These are phyloP conservation scores for Penicillium frequentans DNA, from an alignment of 2,329 filamentous ascomycete species.

Conservation along the genomic window DNA sequence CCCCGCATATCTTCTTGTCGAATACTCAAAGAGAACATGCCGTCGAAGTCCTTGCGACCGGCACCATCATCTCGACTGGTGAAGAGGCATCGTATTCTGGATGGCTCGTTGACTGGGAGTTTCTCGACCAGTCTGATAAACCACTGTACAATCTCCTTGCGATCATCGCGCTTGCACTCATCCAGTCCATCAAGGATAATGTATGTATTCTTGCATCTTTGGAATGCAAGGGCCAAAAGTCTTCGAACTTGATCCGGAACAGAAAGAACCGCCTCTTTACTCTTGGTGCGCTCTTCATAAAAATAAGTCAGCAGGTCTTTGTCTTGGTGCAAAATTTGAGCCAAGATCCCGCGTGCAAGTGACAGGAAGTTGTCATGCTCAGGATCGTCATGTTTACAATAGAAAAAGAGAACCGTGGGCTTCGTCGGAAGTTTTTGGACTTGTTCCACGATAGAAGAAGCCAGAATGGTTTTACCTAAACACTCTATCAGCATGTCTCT, in stretches of 20 bases:
- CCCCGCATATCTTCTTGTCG: neutral
- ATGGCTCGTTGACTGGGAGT: neutral
- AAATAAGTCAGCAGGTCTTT: neutral
- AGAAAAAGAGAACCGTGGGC: conserved; percentile 3
- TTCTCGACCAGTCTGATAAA: neutral
- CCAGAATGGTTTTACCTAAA: neutral
- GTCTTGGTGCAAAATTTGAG: neutral
- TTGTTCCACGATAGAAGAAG: neutral
- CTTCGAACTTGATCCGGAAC: neutral
- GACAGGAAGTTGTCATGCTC: neutral
- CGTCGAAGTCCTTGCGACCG: neutral
- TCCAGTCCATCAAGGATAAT: conserved; percentile 3
- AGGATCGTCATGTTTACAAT: conserved; percentile 3
- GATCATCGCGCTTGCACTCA: conserved; percentile 1
- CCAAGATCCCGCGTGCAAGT: neutral
- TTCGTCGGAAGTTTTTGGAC: neutral
- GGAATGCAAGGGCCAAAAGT: neutral
- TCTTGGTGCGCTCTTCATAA: neutral
- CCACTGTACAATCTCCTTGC: neutral
- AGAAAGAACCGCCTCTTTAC: neutral
- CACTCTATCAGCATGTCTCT: neutral
- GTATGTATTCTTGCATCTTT: neutral
- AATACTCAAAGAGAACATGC: neutral
- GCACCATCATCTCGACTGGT: neutral
- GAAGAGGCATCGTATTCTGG: neutral